A percentile compares a stretch with the other conserved stretches of the same genome.
phyloP scores from a whole-genome alignment of 2,329 filamentous ascomycete species.

The Chaetomiaceae sp. region DNA sequence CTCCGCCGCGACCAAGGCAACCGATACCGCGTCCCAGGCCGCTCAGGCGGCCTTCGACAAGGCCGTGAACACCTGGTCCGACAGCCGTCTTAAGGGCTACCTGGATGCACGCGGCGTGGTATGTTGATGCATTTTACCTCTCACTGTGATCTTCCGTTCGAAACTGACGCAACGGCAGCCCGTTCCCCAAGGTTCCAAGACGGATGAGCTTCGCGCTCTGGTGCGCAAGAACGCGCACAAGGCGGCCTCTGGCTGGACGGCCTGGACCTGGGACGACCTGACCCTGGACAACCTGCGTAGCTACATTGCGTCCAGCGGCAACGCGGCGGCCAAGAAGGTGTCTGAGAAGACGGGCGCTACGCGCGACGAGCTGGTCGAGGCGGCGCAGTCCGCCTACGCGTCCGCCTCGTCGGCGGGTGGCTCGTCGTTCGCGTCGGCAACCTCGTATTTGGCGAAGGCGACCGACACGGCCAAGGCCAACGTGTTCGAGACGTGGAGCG shows the following conservation, averaged over 20 bases:
- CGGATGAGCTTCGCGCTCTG: constrained; percentile 65
- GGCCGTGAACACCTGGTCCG: constrained; percentile 60
- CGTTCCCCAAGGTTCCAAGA: constrained; percentile 64
- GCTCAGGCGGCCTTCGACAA: constrained; percentile 61
- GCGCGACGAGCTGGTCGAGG: constrained; percentile 66
- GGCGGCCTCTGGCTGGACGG: constrained; percentile 59
- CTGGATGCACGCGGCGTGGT: constrained; percentile 66
- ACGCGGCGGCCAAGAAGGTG: constrained; percentile 51
- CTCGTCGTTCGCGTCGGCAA: constrained; percentile 57
- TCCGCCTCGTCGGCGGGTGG: constrained; percentile 55
- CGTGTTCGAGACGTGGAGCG: constrained; percentile 67
- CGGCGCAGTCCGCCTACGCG: constrained; percentile 54
- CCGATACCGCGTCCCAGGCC: constrained; percentile 58
- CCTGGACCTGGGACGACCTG: constrained; percentile 77
- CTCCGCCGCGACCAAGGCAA: constrained; percentile 71
- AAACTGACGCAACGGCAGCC: constrained; percentile 32
- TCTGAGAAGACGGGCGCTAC: constrained; percentile 58
- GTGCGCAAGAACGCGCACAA: constrained; percentile 70
- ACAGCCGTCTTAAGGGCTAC: constrained; percentile 70
- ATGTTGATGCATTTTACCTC: background rate
- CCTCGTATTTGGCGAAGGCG: constrained; percentile 60
- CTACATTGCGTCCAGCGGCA: constrained; percentile 47
- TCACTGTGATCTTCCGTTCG: background rate
- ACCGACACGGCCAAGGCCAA: constrained; percentile 59
- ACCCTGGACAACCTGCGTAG: constrained; percentile 63